Evolutionary conservation across 176 grass and related monocot genomes (phyloP).

Genomic region (Musa beccarii): DNA sequence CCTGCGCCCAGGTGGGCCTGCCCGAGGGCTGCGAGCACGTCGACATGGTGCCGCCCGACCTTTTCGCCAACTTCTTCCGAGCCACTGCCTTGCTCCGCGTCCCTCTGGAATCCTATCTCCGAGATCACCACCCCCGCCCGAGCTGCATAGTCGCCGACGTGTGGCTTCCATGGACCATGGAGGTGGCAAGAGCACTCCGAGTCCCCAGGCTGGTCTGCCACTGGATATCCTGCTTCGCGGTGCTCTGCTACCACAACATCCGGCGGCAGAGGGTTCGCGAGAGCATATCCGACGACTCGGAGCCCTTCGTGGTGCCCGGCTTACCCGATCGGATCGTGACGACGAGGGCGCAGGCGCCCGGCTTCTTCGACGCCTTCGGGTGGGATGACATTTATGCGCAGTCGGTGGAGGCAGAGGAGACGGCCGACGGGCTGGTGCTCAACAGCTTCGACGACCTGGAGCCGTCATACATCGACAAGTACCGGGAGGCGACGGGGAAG

Average conservation of each 20-base stretch:
- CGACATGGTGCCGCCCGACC: background rate
- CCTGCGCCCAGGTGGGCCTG: background rate
- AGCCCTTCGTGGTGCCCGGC: conserved; percentile 31
- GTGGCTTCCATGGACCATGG: background rate
- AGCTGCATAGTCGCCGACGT: background rate
- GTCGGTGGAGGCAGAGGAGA: conserved; percentile 22
- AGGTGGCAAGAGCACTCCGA: background rate
- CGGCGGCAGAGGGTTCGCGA: conserved; percentile 24
- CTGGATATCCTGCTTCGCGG: background rate
- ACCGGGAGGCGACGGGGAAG: conserved; percentile 24
- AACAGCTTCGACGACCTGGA: conserved; percentile 64
- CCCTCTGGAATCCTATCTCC: background rate
- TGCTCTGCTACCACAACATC: conserved; percentile 17
- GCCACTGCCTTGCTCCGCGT: background rate
- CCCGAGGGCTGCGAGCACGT: background rate
- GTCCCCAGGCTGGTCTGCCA: background rate
- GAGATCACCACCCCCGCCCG: background rate
- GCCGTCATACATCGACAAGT: conserved; percentile 30
- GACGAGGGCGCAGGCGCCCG: conserved; percentile 27
- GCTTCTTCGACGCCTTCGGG: background rate
- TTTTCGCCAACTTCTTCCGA: conserved; percentile 17
- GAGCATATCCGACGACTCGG: conserved; percentile 25
- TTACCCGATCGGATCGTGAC: conserved; percentile 41
- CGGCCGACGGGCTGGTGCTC: conserved; percentile 30
- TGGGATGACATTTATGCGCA: conserved; percentile 25